Percentiles rank a stretch among this genome's conserved stretches.
phyloP scores from a whole-genome alignment of 352 stramenopile species.

The Phytophthora fragariaefolia region DNA sequence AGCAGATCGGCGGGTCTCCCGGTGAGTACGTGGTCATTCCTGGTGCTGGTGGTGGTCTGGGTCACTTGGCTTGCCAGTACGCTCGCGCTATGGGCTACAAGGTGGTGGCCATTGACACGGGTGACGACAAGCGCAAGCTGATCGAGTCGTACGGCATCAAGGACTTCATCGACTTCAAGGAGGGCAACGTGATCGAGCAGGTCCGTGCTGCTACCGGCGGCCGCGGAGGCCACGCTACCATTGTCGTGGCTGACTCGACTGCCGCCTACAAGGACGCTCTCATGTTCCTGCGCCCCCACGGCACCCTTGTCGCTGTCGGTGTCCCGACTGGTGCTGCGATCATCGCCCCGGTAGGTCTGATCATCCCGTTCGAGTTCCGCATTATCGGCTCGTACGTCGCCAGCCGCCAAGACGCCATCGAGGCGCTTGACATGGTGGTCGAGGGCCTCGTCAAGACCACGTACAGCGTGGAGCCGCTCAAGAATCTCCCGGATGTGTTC shows the following conservation, averaged over 20 bases:
- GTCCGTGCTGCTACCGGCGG: background rate
- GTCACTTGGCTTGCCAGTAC: constrained; percentile 84
- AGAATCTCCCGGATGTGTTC: constrained; percentile 46
- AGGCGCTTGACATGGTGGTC: constrained; percentile 58
- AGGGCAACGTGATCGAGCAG: constrained; percentile 21
- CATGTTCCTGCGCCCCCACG: background rate
- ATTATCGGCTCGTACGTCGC: constrained; percentile 65
- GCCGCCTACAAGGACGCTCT: constrained; percentile 1
- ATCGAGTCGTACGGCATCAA: constrained; percentile 59
- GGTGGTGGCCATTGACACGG: constrained; percentile 77
- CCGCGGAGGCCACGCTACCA: background rate
- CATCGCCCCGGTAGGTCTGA: constrained; percentile 36
- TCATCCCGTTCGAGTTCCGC: constrained; percentile 49
- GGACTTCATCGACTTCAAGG: constrained; percentile 64
- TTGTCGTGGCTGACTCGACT: constrained; percentile 1
- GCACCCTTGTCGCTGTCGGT: constrained; percentile 71
- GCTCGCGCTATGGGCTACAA: constrained; percentile 73
- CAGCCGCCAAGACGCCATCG: constrained; percentile 62
- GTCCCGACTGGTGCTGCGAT: constrained; percentile 62
- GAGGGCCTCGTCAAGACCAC: constrained; percentile 48
- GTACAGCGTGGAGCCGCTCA: constrained; percentile 42
- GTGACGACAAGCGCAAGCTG: constrained; percentile 63
- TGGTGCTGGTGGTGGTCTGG: constrained; percentile 73
- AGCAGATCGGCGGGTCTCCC: constrained; percentile 53
- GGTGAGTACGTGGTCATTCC: constrained; percentile 65